Evolutionary conservation across 139 green algal genomes (phyloP).

Genomic region (Chlamydomonas sp.): DNA sequence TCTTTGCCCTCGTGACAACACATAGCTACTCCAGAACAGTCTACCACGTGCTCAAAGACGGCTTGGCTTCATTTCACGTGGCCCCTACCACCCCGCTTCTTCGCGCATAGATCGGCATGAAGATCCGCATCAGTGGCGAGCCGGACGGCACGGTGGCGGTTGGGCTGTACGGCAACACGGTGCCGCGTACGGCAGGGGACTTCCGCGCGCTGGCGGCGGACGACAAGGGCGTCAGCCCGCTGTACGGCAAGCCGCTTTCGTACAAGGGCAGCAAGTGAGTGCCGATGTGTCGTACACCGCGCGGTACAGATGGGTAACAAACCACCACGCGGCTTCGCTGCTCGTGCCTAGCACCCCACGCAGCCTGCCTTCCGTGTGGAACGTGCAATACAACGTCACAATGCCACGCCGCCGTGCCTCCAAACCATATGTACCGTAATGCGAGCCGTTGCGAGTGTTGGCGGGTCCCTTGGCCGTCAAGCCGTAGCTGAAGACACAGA

Average conservation of each 20-base stretch:
- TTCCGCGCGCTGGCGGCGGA: constrained; percentile 68
- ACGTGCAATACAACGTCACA: no score
- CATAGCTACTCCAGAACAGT: no score
- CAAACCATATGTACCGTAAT: no score
- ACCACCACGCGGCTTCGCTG: no score
- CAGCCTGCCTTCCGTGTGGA: no score
- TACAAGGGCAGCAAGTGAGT: constrained; percentile 8
- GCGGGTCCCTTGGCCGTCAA: background rate
- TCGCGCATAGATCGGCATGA: constrained; percentile 65
- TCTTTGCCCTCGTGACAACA: no score
- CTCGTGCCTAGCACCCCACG: no score
- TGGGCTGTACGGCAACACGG: constrained; percentile 81
- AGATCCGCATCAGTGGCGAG: constrained; percentile 78
- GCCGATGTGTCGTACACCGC: background rate
- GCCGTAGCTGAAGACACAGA: no score
- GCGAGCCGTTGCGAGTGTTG: no score
- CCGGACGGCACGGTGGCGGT: constrained; percentile 81
- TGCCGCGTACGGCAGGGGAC: constrained; percentile 89
- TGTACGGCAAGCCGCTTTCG: constrained; percentile 64
- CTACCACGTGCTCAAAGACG: no score
- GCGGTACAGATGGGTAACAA: background rate
- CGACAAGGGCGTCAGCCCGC: constrained; percentile 73
- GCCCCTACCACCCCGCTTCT: background rate
- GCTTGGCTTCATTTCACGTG: background rate
- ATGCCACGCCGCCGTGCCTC: no score